Conservation (phyloP, 331 rosid genomes). For the Telfairia occidentalis region DNA sequence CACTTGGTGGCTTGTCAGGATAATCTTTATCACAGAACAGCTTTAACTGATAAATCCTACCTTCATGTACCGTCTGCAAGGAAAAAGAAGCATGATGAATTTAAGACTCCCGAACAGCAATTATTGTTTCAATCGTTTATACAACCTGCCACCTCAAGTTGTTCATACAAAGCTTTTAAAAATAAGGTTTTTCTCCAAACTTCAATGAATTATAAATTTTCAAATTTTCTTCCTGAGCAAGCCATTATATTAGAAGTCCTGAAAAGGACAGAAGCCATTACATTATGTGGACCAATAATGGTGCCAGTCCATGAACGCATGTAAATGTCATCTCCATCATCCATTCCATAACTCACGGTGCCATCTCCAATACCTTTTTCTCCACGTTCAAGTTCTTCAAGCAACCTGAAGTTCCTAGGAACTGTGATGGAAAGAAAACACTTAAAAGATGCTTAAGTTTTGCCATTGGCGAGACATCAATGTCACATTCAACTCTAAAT, state of each 20-base stretch:
- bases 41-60: constrained; percentile 72
- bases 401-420: constrained; percentile 21
- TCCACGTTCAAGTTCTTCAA: constrained; percentile 23
- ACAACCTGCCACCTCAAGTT: not conserved
- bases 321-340: constrained; percentile 95
- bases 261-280: constrained; percentile 21
- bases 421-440: constrained; percentile 15
- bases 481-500: constrained; percentile 8
- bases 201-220: not conserved
- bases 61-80: constrained; percentile 67
- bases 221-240: not conserved
- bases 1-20: constrained; percentile 75
- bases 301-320: constrained; percentile 99
- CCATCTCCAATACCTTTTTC: constrained; percentile 22
- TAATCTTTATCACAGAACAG: constrained; percentile 72
- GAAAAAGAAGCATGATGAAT: constrained; percentile 13
- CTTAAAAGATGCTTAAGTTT: not conserved
- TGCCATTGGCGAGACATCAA: constrained; percentile 1
- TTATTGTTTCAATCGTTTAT: not conserved
- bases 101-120: not conserved
- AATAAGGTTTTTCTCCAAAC: not conserved
- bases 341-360: constrained; percentile 98
- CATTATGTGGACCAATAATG: constrained; percentile 96
- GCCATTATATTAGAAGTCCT: not conserved
- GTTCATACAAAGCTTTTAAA: not conserved